These are phyloP conservation scores for Pochonia chlamydosporia DNA, from an alignment of 2,329 filamentous ascomycete genomes.

Conservation along the genomic window DNA sequence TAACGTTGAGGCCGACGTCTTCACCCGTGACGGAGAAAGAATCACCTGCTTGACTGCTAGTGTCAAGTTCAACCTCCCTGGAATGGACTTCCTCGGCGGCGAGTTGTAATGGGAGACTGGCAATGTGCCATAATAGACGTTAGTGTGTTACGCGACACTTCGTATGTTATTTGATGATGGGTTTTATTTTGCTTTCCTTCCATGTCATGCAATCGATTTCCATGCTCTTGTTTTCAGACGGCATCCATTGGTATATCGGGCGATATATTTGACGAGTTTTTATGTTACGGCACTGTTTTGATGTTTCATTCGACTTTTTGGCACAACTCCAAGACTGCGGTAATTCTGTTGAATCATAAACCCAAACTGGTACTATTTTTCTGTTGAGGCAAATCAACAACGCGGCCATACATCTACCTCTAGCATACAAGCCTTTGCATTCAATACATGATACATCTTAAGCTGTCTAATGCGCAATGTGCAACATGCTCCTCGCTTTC, in stretches of 20 bases:
- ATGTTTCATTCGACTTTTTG: background rate
- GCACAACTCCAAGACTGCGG: background rate
- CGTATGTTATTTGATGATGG: background rate
- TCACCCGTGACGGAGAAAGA: slow-evolving; percentile 62
- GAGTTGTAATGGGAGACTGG: slow-evolving; percentile 30
- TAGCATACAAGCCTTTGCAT: background rate
- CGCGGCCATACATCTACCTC: background rate
- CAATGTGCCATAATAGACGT: background rate
- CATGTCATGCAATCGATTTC: background rate
- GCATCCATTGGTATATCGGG: background rate
- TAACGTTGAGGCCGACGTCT: slow-evolving; percentile 81
- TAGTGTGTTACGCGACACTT: background rate
- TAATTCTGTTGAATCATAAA: background rate
- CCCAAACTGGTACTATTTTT: background rate
- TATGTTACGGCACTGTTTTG: background rate
- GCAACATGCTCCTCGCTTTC: background rate
- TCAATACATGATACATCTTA: background rate
- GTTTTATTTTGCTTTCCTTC: background rate
- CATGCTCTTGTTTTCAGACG: background rate
- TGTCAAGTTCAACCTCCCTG: slow-evolving; percentile 49
- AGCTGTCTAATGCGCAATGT: background rate
- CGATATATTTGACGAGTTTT: background rate
- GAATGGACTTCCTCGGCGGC: slow-evolving; percentile 32
- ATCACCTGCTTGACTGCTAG: slow-evolving; percentile 83
- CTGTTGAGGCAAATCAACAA: background rate